Base-by-base conservation (phyloP, 208 protist genomes). In the Leishmania tarentolae region DNA sequence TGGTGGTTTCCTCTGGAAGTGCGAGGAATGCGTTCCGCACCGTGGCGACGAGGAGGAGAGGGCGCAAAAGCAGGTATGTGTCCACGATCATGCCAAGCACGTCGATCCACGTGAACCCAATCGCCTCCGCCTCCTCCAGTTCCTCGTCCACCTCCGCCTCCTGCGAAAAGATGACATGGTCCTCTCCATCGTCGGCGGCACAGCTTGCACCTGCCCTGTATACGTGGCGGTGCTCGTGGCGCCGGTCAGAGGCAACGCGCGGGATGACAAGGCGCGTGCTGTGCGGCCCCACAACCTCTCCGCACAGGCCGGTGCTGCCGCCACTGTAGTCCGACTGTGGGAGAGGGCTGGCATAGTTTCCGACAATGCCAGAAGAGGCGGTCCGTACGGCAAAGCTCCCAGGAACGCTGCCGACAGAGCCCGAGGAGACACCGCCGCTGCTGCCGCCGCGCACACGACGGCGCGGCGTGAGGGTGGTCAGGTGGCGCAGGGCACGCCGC, bases 31-130 rank as follows among this genome's bases (percentile, higher is more conserved):
- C 76, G 76, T 84, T 89, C 28, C 84, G 87, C 8, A 90, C 91
- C 47, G 79, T 89, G 42, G 79, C 82, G 7, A 95, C 76, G 28
- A 96, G 52, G 19, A 94, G 79, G 24, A 97, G 78, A n/a, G 94
- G 94, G 0, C 94, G 88, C 11, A 96, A 61, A 19, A 96, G 81
- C 24, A 94, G 77, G 78, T 91, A 89, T 31, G 82, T 37, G 81
- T 97, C 94, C 15, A 96, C 83, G 11, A 88, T n/a, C 78, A 95
- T 79, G 21, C 89, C 92, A 4, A 97, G 84, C 31, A 95, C 76
- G 78, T 97, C 94, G 2, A 94, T 65, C 72, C 84, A 90, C 42
- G 88, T 93, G 76, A 93, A 92, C n/a, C 76, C 86, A 44, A 95
- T 76, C 31, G 80, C 56, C 75, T 90, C 89, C 19, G 74, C 78